These are phyloP conservation scores for Gryganskiella cystojenkinii DNA, from an alignment of 192 early-diverging fungal genomes.

Conservation along the genomic window DNA sequence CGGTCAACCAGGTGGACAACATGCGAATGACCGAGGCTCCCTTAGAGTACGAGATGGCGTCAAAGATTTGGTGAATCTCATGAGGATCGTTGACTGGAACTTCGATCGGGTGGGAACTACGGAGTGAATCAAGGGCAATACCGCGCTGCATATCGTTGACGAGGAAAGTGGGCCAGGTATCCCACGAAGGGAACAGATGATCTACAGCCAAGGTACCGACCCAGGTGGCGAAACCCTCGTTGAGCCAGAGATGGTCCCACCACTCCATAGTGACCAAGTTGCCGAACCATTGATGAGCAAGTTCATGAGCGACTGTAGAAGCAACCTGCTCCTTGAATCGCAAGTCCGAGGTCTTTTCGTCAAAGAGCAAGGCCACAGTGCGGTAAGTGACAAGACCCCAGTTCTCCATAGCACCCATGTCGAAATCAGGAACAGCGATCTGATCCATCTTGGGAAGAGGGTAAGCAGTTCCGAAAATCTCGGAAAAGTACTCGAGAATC, in stretches of 20 bases:
- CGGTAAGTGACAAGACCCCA: slow-evolving; percentile 97
- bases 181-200: slow-evolving; percentile 93
- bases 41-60: slow-evolving; percentile 92
- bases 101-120: slow-evolving; percentile 93
- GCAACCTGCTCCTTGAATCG: slow-evolving; percentile 85
- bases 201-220: slow-evolving; percentile 91
- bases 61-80: slow-evolving; percentile 96
- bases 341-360: slow-evolving; percentile 79
- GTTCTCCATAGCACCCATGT: slow-evolving; percentile 91
- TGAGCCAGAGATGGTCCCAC: slow-evolving; percentile 95
- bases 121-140: slow-evolving; percentile 83
- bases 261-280: slow-evolving; percentile 97
- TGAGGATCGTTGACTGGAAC: slow-evolving; percentile 85
- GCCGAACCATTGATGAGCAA: slow-evolving; percentile 92
- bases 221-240: slow-evolving; percentile 99
- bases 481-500: slow-evolving; percentile 89
- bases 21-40: slow-evolving; percentile 95
- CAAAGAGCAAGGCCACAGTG: slow-evolving; percentile 84
- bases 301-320: slow-evolving; percentile 90
- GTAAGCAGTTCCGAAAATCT: slow-evolving; percentile 89
- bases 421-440: slow-evolving; percentile 94
- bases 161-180: slow-evolving; percentile 89
- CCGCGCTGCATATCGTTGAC: slow-evolving; percentile 79
- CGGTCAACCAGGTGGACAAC: slow-evolving; percentile 82
- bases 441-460: slow-evolving; percentile 91